Conservation (phyloP, 345 rosid species). For the Physaria fendleri region DNA sequence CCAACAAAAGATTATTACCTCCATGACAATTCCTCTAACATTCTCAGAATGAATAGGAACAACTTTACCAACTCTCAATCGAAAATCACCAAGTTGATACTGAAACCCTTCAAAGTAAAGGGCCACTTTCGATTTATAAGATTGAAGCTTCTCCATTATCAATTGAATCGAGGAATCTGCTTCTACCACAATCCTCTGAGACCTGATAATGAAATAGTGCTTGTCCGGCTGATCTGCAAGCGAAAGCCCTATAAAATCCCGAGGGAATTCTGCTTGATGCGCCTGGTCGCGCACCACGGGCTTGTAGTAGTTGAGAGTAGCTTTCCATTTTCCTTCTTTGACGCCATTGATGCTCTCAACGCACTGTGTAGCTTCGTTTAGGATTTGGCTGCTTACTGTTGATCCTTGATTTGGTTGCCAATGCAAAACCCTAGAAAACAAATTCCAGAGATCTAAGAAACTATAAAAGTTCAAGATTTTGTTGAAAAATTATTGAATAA, state of each 20-base stretch:
- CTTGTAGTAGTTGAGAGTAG: constrained; percentile 63
- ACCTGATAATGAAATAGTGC: constrained; percentile 67
- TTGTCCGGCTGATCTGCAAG: constrained; percentile 73
- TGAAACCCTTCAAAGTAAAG: constrained; percentile 87
- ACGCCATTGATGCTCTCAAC: constrained; percentile 80
- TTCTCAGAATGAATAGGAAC: constrained; percentile 72
- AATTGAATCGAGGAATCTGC: constrained; percentile 73
- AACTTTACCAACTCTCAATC: constrained; percentile 86
- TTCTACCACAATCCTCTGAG: constrained; percentile 63
- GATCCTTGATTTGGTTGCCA: constrained; percentile 92
- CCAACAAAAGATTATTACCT: no score
- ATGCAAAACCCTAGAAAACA: constrained; percentile 61
- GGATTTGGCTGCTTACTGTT: constrained; percentile 74
- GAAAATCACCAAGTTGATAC: constrained; percentile 81
- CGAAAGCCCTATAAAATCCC: constrained; percentile 75
- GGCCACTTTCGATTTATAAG: constrained; percentile 70
- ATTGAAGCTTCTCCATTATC: constrained; percentile 94
- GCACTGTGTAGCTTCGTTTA: constrained; percentile 76
- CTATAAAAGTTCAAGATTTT: not conserved
- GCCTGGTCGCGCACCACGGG: constrained; percentile 26
- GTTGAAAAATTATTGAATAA: not conserved
- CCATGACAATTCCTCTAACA: constrained; percentile 90
- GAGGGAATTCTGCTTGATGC: constrained; percentile 70
- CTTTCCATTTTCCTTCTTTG: constrained; percentile 93
- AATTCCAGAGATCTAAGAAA: not conserved